Percentiles rank a stretch among this genome's conserved stretches.
Conservation (phyloP, 257 asterid species). For the Rauvolfia tetraphylla region DNA sequence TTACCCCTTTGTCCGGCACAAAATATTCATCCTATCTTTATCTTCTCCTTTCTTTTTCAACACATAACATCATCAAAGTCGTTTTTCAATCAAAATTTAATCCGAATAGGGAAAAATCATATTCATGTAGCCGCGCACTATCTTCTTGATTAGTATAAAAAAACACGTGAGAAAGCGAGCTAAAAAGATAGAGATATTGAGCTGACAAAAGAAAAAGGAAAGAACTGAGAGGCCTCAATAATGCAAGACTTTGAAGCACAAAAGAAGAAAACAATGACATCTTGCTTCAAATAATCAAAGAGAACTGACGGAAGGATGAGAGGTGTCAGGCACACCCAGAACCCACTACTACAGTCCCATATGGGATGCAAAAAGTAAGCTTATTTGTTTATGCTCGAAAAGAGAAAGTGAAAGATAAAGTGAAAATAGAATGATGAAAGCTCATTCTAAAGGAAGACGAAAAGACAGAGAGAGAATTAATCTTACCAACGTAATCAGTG, state of each 20-base stretch:
- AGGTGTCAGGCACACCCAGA: not conserved
- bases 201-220: conserved; percentile 19
- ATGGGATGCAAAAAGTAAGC: not conserved
- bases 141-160: not conserved
- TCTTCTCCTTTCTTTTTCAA: not conserved
- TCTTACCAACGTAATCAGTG: conserved; percentile 76
- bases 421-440: conserved; percentile 20
- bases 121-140: not conserved
- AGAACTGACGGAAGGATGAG: not conserved
- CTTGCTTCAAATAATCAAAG: not conserved
- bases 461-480: not conserved
- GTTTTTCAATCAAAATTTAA: no score
- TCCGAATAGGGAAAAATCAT: not conserved
- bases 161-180: not conserved
- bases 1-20: not conserved
- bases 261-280: conserved; percentile 2
- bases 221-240: conserved; percentile 5
- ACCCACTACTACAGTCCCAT: conserved; percentile 14
- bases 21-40: not conserved
- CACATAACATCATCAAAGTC: no score
- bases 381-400: conserved; percentile 21
- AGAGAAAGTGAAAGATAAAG: conserved; percentile 42
- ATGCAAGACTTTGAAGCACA: conserved; percentile 22
- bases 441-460: conserved; percentile 1
- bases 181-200: not conserved